These are phyloP conservation scores for Colletotrichum sp. DNA, from an alignment of 2,329 filamentous ascomycete species.

Conservation along the genomic window DNA sequence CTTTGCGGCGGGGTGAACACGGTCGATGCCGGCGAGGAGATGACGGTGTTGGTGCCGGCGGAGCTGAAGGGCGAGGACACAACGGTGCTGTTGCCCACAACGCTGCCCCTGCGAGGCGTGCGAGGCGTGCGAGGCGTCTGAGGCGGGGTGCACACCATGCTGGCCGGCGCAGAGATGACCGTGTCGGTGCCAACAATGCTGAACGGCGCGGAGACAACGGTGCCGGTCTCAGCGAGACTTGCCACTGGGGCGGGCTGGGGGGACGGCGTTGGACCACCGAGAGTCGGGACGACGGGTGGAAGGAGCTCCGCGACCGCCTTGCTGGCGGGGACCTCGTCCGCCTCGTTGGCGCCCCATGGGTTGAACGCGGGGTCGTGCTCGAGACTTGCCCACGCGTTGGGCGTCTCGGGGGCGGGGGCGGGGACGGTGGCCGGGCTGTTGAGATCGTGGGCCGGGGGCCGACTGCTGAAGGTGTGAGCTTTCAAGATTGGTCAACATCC, in stretches of 20 bases:
- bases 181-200: background rate
- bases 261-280: background rate
- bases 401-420: background rate
- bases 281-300: background rate
- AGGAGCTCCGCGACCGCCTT: background rate
- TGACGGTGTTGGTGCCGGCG: background rate
- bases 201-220: background rate
- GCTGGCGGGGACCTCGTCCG: background rate
- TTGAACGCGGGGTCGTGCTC: background rate
- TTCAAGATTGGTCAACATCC: background rate
- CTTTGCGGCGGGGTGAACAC: background rate
- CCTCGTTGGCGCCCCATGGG: background rate
- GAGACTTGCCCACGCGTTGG: background rate
- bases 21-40: background rate
- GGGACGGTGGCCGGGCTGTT: background rate
- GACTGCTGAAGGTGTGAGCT: background rate
- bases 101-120: background rate
- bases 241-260: background rate
- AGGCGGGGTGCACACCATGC: background rate
- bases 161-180: background rate
- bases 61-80: background rate
- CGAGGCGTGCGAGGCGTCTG: background rate
- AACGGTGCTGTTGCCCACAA: background rate
- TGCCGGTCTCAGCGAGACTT: background rate
- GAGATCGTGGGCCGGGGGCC: background rate